phyloP scores from a whole-genome alignment of 2,329 filamentous ascomycete genomes.

The Aspergillus vadensis region DNA sequence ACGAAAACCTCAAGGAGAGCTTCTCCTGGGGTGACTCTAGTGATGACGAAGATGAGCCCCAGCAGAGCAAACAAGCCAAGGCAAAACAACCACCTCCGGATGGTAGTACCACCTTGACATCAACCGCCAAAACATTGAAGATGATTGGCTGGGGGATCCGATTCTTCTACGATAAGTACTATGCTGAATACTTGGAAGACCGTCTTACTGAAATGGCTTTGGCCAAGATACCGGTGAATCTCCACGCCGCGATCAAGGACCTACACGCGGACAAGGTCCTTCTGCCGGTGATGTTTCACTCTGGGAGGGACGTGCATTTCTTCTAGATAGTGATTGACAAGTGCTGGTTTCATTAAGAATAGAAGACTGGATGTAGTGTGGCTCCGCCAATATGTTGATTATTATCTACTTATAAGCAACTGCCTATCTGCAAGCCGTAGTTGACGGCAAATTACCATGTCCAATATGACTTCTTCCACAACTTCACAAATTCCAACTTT shows the following conservation, averaged over 20 bases:
- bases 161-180: neutral
- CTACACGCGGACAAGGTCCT: neutral
- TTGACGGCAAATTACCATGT: constrained; percentile 26
- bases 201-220: neutral
- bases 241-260: constrained; percentile 12
- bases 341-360: neutral
- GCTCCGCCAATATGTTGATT: neutral
- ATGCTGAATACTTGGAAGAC: neutral
- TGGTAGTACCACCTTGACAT: neutral
- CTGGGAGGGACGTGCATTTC: constrained; percentile 12
- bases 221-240: constrained; percentile 1
- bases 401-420: neutral
- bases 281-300: constrained; percentile 14
- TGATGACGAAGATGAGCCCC: neutral
- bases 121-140: neutral
- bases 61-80: neutral
- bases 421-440: neutral
- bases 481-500: constrained; percentile 78
- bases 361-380: neutral
- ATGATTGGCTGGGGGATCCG: neutral
- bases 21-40: neutral
- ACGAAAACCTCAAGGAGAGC: neutral
- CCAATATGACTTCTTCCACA: constrained; percentile 57
- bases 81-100: neutral
- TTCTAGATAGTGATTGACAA: constrained; percentile 1